Conservation (phyloP, 306 rosid species). For the Rosa rugosa region DNA sequence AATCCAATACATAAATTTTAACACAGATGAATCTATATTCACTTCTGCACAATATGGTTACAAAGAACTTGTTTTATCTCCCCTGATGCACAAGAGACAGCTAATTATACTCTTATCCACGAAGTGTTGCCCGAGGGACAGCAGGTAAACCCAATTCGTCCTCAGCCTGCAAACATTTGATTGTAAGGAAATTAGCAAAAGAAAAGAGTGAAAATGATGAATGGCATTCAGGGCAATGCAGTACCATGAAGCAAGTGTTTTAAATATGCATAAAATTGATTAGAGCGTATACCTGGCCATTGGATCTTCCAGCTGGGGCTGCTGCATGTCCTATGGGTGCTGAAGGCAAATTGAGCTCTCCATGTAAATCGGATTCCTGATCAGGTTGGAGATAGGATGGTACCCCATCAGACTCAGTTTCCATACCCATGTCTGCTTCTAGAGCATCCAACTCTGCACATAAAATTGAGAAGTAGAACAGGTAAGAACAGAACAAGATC, state of each 20-base stretch:
- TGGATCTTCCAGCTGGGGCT: slow-evolving; percentile 61
- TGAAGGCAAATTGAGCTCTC: slow-evolving; percentile 85
- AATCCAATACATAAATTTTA: slow-evolving; percentile 22
- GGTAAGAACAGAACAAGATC: not conserved
- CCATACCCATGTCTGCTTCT: slow-evolving; percentile 91
- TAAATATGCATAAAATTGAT: not conserved
- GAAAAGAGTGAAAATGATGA: not conserved
- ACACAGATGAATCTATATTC: slow-evolving; percentile 26
- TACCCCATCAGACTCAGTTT: slow-evolving; percentile 76
- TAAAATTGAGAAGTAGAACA: not conserved
- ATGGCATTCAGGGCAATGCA: not conserved
- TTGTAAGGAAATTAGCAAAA: slow-evolving; percentile 17
- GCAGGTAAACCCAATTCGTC: slow-evolving; percentile 94
- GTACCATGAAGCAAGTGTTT: not conserved
- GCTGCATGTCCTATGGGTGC: slow-evolving; percentile 77
- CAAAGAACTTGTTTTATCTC: slow-evolving; percentile 25
- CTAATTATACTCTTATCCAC: slow-evolving; percentile 44
- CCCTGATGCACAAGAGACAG: slow-evolving; percentile 13
- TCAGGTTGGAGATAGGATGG: slow-evolving; percentile 99
- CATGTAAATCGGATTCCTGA: slow-evolving; percentile 74
- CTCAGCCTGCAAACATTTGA: slow-evolving; percentile 54
- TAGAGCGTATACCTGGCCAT: slow-evolving; percentile 52
- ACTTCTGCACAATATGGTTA: slow-evolving; percentile 61
- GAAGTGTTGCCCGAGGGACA: slow-evolving; percentile 80
- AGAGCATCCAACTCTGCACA: slow-evolving; percentile 85